phyloP scores from a whole-genome alignment of 1,284 basidiomycete species.

The Cutaneotrichosporon sp. region DNA sequence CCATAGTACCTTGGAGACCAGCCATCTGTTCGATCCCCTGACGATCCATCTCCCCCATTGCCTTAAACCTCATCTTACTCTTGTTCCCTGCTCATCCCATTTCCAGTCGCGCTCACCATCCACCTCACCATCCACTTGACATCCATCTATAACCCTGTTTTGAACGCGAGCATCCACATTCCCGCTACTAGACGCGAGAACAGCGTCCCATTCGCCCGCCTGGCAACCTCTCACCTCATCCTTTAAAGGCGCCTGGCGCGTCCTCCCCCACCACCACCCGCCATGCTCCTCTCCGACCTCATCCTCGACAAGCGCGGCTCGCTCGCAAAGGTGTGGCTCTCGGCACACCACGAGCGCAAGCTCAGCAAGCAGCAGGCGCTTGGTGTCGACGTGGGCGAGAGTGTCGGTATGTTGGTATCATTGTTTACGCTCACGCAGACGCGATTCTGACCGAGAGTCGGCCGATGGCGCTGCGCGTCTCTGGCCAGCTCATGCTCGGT shows the following conservation, averaged over 20 bases:
- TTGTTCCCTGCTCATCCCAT: neutral
- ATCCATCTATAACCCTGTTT: neutral
- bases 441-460: slow-evolving; percentile 79
- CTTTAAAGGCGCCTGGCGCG: neutral
- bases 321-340: slow-evolving; percentile 95
- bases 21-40: neutral
- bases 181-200: neutral
- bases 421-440: slow-evolving; percentile 55
- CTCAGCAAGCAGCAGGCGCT: slow-evolving; percentile 92
- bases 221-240: neutral
- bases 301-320: slow-evolving; percentile 91
- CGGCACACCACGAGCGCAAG: slow-evolving; percentile 97
- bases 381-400: slow-evolving; percentile 89
- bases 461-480: slow-evolving; percentile 87
- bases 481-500: slow-evolving; percentile 90
- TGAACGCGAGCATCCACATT: neutral
- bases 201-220: neutral
- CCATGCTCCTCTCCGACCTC: slow-evolving; percentile 84
- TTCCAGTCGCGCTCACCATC: neutral
- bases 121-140: neutral
- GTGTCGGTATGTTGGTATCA: slow-evolving; percentile 66
- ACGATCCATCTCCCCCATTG: neutral
- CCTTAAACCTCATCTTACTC: too few relatives aligned
- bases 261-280: slow-evolving; percentile 24
- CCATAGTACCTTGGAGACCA: neutral